Conservation (phyloP, 768 basidiomycete species). For the Tricholoma flavovirens region DNA sequence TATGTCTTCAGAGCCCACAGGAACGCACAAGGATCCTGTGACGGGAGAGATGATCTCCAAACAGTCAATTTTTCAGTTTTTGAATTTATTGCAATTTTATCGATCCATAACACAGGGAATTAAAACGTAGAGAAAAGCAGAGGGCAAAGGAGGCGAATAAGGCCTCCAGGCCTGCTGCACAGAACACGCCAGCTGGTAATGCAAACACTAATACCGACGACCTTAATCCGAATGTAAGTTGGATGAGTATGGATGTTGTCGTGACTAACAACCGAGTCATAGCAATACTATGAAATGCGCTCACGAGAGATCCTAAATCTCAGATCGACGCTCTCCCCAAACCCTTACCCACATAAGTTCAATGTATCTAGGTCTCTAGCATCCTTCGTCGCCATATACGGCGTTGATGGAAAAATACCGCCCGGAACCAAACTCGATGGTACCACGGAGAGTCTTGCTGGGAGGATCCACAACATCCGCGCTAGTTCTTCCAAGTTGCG, state of each 20-base stretch:
- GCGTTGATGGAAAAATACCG: constrained; percentile 62
- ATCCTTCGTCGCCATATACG: constrained; percentile 69
- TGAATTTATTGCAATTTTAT: constrained; percentile 22
- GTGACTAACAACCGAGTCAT: not conserved
- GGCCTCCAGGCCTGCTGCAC: constrained; percentile 30
- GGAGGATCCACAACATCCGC: constrained; percentile 89
- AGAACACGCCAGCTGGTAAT: constrained; percentile 11
- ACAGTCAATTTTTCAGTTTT: constrained; percentile 48
- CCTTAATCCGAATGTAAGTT: constrained; percentile 83
- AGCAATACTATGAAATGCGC: constrained; percentile 98
- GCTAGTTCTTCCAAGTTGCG: constrained; percentile 74
- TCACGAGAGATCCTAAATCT: constrained; percentile 84
- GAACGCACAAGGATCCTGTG: constrained; percentile 69
- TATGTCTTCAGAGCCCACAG: constrained; percentile 41
- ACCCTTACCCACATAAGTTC: constrained; percentile 99
- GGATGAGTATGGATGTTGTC: not conserved
- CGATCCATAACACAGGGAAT: constrained; percentile 52
- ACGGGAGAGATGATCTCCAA: constrained; percentile 98
- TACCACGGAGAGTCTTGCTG: constrained; percentile 65
- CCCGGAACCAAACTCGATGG: constrained; percentile 61
- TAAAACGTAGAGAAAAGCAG: constrained; percentile 90
- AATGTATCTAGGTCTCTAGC: constrained; percentile 75
- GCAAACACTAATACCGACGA: constrained; percentile 67
- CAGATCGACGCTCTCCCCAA: constrained; percentile 77
- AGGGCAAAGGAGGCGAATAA: constrained; percentile 73